Conservation (phyloP, 2,329 filamentous ascomycete species). For the Fusarium duplospermum region DNA sequence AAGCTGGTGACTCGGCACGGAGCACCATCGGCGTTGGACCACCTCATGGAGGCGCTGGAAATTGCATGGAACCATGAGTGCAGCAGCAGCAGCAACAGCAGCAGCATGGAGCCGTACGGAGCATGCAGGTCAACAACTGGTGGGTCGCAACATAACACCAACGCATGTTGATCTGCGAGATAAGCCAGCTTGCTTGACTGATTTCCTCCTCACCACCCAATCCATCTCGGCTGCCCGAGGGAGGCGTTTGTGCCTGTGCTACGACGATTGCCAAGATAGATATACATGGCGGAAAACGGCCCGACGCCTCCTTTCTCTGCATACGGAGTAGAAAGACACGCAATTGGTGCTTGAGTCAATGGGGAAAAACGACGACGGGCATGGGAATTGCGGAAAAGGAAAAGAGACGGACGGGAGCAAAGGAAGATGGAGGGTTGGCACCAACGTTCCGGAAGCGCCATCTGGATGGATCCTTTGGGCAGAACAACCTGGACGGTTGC, state of each 20-base stretch:
- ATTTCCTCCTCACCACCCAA: conserved; percentile 7
- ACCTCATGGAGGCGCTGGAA: conserved; percentile 14
- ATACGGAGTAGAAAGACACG: conserved; percentile 3
- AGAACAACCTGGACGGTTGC: conserved; percentile 14
- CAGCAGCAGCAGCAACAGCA: conserved; percentile 9
- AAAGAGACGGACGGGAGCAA: conserved; percentile 18
- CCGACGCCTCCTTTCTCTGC: neutral
- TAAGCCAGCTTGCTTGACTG: conserved; percentile 22
- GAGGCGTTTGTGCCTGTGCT: neutral
- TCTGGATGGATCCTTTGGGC: neutral
- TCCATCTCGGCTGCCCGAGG: neutral
- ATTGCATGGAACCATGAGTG: conserved; percentile 41
- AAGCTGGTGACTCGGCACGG: conserved; percentile 30
- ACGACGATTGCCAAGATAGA: neutral
- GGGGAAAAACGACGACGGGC: conserved; percentile 5
- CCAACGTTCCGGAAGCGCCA: conserved; percentile 18
- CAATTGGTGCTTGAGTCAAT: conserved; percentile 6
- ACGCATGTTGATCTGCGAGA: conserved; percentile 33
- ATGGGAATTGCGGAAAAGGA: conserved; percentile 9
- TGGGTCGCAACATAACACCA: conserved; percentile 23
- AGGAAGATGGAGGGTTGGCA: conserved; percentile 5
- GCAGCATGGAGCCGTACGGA: neutral
- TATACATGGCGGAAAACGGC: neutral
- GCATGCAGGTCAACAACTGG: conserved; percentile 34
- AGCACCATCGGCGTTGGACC: conserved; percentile 30